Conservation (phyloP, 305 asterid genomes). For the Solanum aculeatissimum region DNA sequence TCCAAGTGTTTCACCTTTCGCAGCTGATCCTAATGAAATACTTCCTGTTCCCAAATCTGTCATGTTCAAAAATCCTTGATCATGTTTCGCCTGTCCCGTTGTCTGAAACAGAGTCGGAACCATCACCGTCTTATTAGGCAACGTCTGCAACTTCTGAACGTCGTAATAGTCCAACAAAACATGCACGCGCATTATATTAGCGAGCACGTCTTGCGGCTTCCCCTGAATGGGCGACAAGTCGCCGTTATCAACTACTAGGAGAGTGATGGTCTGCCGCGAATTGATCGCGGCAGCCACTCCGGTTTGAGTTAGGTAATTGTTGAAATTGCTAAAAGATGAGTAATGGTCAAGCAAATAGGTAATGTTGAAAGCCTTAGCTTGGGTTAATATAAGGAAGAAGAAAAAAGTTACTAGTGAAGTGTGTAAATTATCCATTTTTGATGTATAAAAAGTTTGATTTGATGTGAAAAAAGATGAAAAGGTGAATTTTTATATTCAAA, state of each 20-base stretch:
- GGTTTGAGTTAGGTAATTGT: slow-evolving; percentile 39
- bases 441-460: neutral
- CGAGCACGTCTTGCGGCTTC: slow-evolving; percentile 7
- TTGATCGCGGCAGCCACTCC: slow-evolving; percentile 31
- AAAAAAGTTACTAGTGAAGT: slow-evolving; percentile 19
- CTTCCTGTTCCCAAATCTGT: slow-evolving; percentile 1
- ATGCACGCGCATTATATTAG: slow-evolving; percentile 34
- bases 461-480: neutral
- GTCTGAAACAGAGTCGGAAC: slow-evolving; percentile 46
- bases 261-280: slow-evolving; percentile 33
- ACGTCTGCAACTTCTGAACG: slow-evolving; percentile 14
- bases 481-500: neutral
- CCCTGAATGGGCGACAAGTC: slow-evolving; percentile 26
- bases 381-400: slow-evolving; percentile 14
- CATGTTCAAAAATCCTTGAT: slow-evolving; percentile 38
- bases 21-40: slow-evolving; percentile 11
- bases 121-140: slow-evolving; percentile 8
- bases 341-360: slow-evolving; percentile 27
- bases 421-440: neutral
- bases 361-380: slow-evolving; percentile 37
- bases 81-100: slow-evolving; percentile 36
- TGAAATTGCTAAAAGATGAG: slow-evolving; percentile 43
- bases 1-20: slow-evolving; percentile 16
- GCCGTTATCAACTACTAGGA: slow-evolving; percentile 40
- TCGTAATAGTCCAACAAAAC: slow-evolving; percentile 55